Conservation (phyloP, 2,329 filamentous ascomycete genomes). For the Fusarium coffeatum region DNA sequence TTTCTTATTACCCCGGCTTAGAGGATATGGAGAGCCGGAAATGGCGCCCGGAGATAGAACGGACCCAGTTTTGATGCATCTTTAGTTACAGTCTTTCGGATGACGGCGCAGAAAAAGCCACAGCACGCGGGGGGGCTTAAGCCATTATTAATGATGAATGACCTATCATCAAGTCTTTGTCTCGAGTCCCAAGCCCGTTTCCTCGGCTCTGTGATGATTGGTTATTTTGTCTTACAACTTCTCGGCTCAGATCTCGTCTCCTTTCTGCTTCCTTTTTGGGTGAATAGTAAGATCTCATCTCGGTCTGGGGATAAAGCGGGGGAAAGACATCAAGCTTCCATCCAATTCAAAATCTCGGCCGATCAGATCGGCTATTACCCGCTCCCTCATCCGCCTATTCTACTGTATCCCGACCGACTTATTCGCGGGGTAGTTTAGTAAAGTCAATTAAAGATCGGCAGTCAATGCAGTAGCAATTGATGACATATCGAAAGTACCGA, state of each 20-base stretch:
- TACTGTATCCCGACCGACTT: neutral
- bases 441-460: neutral
- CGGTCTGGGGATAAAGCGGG: slow-evolving; percentile 34
- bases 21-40: slow-evolving; percentile 30
- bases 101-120: slow-evolving; percentile 23
- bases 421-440: slow-evolving; percentile 8
- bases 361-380: slow-evolving; percentile 20
- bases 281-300: slow-evolving; percentile 7
- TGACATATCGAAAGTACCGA: neutral
- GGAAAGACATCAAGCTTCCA: neutral
- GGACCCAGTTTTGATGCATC: slow-evolving; percentile 20
- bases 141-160: slow-evolving; percentile 1
- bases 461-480: neutral
- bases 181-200: neutral
- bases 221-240: neutral
- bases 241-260: neutral
- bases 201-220: neutral
- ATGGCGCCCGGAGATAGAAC: slow-evolving; percentile 41
- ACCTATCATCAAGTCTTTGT: neutral
- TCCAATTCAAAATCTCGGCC: slow-evolving; percentile 16
- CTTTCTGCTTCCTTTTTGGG: slow-evolving; percentile 17
- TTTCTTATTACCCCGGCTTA: slow-evolving; percentile 32
- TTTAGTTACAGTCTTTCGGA: slow-evolving; percentile 24
- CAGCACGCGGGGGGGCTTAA: slow-evolving; percentile 13
- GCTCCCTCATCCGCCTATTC: slow-evolving; percentile 8